Conservation (phyloP, 192 early-diverging fungal species). For the Piromyces finnis region DNA sequence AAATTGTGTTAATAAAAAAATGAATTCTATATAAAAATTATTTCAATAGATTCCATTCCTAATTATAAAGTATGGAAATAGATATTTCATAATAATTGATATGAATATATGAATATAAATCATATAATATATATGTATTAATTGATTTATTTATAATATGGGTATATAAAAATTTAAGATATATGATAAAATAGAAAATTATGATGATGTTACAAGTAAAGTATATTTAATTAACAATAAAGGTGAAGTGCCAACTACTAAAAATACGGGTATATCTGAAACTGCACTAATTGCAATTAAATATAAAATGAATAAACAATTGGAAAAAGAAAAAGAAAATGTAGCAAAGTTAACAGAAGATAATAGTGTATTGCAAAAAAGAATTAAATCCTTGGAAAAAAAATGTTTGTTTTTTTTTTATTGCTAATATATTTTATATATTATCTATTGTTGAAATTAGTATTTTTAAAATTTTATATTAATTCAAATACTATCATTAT, state of each 20-base stretch:
- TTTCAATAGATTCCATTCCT: neutral
- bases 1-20: too few relatives aligned
- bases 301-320: neutral
- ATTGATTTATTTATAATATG: too few relatives aligned
- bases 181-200: neutral
- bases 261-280: neutral
- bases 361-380: neutral
- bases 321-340: neutral
- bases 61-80: neutral
- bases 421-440: too few relatives aligned
- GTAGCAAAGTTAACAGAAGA: neutral
- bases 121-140: too few relatives aligned
- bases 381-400: neutral
- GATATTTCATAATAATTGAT: too few relatives aligned
- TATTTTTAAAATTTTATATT: too few relatives aligned
- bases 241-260: neutral
- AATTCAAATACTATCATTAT: too few relatives aligned
- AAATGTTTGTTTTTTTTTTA: neutral
- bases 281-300: neutral
- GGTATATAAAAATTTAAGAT: neutral
- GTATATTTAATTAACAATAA: neutral
- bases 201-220: neutral
- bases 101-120: too few relatives aligned
- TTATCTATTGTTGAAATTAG: too few relatives aligned
- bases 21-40: too few relatives aligned